phyloP scores from a whole-genome alignment of 768 basidiomycete species.

The Rhodotorula sphaerocarpa region DNA sequence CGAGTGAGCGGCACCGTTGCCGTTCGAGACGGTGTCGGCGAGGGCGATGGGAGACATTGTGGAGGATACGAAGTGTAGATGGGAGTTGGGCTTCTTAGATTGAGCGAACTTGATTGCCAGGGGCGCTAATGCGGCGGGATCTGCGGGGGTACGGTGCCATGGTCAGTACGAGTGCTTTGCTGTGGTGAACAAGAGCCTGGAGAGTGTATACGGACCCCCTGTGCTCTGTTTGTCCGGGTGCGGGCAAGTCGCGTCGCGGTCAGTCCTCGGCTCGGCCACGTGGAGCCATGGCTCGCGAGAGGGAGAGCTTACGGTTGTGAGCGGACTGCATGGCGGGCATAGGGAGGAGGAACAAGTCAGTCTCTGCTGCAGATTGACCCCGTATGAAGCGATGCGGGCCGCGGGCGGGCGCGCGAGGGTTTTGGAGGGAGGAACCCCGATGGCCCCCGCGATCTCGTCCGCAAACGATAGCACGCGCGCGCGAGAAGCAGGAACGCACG shows the following conservation, averaged over 20 bases:
- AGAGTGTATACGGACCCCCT: neutral
- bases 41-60: slow-evolving; percentile 31
- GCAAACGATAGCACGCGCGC: neutral
- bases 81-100: neutral
- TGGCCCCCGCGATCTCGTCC: neutral
- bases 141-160: neutral
- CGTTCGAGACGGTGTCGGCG: slow-evolving; percentile 2
- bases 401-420: too few relatives aligned
- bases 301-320: neutral
- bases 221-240: neutral
- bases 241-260: too few relatives aligned
- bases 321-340: neutral
- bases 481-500: slow-evolving; percentile 5
- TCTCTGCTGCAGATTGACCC: neutral
- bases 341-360: neutral
- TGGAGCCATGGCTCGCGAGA: too few relatives aligned
- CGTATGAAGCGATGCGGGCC: too few relatives aligned
- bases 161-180: neutral
- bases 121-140: slow-evolving; percentile 2
- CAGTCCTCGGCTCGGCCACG: too few relatives aligned
- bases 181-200: neutral
- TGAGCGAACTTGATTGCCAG: slow-evolving; percentile 13
- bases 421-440: neutral
- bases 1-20: neutral
- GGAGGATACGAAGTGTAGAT: neutral